Evolutionary conservation across 208 protist genomes (phyloP).

Genomic region (Trypanosoma boissoni): DNA sequence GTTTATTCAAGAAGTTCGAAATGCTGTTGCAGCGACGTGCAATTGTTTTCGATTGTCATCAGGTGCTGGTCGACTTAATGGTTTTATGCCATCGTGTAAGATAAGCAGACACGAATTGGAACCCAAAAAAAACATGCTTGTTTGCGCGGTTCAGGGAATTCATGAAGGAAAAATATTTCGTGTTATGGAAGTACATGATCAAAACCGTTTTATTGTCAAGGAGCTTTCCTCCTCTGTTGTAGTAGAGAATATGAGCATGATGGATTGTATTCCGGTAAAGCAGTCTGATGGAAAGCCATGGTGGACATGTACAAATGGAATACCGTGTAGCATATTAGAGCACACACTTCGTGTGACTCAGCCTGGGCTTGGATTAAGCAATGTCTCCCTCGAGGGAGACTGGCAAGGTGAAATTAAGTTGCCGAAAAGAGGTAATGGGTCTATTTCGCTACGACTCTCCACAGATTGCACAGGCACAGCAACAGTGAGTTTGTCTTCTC

Average conservation of each 20-base stretch:
- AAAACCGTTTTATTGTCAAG: slow-evolving; percentile 10
- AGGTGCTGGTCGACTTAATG: slow-evolving; percentile 35
- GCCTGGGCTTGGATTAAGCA: slow-evolving; percentile 15
- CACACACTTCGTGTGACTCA: slow-evolving; percentile 67
- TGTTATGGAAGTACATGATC: slow-evolving; percentile 1
- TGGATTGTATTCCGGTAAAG: slow-evolving; percentile 71
- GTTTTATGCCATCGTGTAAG: slow-evolving; percentile 61
- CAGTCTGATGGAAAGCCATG: slow-evolving; percentile 66
- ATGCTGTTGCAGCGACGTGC: slow-evolving; percentile 55
- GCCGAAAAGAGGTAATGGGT: slow-evolving; percentile 13
- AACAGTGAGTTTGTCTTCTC: slow-evolving; percentile 8
- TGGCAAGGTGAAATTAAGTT: slow-evolving; percentile 66
- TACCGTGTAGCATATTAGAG: slow-evolving; percentile 80
- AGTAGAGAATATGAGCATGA: slow-evolving; percentile 7
- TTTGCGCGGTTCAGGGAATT: slow-evolving; percentile 32
- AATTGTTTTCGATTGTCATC: slow-evolving; percentile 24
- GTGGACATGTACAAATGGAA: slow-evolving; percentile 56
- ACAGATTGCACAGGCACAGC: slow-evolving; percentile 20
- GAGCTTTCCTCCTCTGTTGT: neutral
- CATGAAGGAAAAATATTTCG: slow-evolving; percentile 24
- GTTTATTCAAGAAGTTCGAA: slow-evolving; percentile 76
- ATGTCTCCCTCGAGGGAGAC: slow-evolving; percentile 54
- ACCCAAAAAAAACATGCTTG: slow-evolving; percentile 54
- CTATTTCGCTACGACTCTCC: slow-evolving; percentile 22
- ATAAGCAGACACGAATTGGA: slow-evolving; percentile 41